Base-by-base conservation (phyloP, 306 rosid species). In the Vachellia pachyceras region DNA sequence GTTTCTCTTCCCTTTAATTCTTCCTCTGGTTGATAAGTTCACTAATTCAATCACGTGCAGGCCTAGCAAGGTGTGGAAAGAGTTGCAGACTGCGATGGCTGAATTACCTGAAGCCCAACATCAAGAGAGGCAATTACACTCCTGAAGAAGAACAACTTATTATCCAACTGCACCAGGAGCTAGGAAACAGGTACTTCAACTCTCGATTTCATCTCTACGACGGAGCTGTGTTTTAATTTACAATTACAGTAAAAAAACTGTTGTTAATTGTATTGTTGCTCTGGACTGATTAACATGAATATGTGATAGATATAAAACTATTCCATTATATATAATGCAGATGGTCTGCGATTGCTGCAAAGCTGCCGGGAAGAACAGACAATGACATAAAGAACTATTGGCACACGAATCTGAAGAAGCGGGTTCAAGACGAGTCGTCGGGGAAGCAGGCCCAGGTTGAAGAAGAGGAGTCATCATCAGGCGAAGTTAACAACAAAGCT, bases 361-460 rank as follows among this genome's bases (percentile, higher is more conserved):
- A 79, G 15, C 72, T 84, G 1, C 81, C 84, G 0, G 86, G 86
- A 29, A 84, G 86, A 79, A 84, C 86, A 7, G 86, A 84, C 55
- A 84, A 84, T 15, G 86, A 84, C 18, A 39, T 84, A 18, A 84
- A 84, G 79, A 84, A 84, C 37, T 65, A 75, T 7, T 84, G 87
- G 87, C 81, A 84, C 84, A 68, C 78, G 12, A 68, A 18, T 23
- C 81, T 84, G 54, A 84, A 79, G 57, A 84, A 68, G 50, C 67
- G 61, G 14, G 11, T 40, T 7, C 79, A 37, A 57, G 14, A 57
- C 35, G 8, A 54, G 5, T 13, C 15, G 67, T 61, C 68, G 1
- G 68, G n/a, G 25, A 60, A 10, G 25, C 36, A 25, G n/a, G 13
- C 14, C 46, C 47, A 18, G n/a, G 47, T 40, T 23, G 67, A 61